phyloP scores from a whole-genome alignment of 2,329 filamentous ascomycete species.

The Aspergillus pseudonomiae region DNA sequence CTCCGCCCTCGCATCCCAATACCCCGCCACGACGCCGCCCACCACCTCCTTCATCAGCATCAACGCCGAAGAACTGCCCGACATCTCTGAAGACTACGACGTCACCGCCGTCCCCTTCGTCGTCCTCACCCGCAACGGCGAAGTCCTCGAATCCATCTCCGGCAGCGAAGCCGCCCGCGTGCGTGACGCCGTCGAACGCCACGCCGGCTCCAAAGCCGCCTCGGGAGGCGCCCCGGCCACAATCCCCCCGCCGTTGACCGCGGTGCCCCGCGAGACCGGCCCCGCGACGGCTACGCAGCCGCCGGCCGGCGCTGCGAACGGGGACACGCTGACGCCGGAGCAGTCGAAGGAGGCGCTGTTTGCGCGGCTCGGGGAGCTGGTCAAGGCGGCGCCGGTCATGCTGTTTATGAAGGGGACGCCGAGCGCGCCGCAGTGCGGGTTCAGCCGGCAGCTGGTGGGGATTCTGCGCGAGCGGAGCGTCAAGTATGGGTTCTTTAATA shows the following conservation, averaged over 20 bases:
- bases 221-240: conserved; percentile 35
- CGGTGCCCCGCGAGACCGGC: conserved; percentile 41
- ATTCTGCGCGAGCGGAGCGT: conserved; percentile 87
- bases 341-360: conserved; percentile 82
- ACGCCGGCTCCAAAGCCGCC: conserved; percentile 58
- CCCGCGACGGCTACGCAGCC: conserved; percentile 35
- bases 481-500: conserved; percentile 99
- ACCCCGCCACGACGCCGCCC: conserved; percentile 68
- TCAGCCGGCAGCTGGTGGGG: conserved; percentile 85
- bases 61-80: conserved; percentile 91
- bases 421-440: conserved; percentile 83
- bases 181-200: conserved; percentile 79
- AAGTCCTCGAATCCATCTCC: conserved; percentile 81
- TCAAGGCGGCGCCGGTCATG: conserved; percentile 97
- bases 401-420: conserved; percentile 98
- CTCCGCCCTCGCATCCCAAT: conserved; percentile 81
- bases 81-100: conserved; percentile 89
- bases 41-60: conserved; percentile 82
- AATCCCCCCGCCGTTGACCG: conserved; percentile 45
- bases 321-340: conserved; percentile 39
- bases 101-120: conserved; percentile 94
- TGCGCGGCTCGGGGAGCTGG: conserved; percentile 77
- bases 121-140: conserved; percentile 74
- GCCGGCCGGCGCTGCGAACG: conserved; percentile 27
- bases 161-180: conserved; percentile 89